A percentile compares a stretch with the other conserved stretches of the same genome.
Conservation (phyloP, 176 grass and related monocot genomes). For the Lolium rigidum region DNA sequence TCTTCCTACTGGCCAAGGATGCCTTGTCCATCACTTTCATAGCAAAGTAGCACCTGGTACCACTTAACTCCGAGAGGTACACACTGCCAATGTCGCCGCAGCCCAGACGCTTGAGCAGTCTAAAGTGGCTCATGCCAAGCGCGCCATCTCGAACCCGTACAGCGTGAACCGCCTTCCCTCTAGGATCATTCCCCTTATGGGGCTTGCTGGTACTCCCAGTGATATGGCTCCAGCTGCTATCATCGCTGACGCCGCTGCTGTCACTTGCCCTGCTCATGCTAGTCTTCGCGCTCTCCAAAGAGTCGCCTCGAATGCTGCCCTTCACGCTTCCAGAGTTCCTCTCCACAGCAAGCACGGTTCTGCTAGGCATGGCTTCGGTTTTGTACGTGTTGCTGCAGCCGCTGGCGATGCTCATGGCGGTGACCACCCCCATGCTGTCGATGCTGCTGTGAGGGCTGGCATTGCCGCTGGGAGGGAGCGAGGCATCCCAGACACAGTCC, state of each 20-base stretch:
- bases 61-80: constrained; percentile 92
- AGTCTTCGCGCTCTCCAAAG: constrained; percentile 81
- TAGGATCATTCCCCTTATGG: constrained; percentile 95
- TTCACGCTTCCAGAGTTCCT: constrained; percentile 64
- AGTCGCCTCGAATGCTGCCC: constrained; percentile 59
- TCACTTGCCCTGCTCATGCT: constrained; percentile 93
- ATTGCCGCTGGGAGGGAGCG: constrained; percentile 88
- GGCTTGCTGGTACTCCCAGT: constrained; percentile 85
- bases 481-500: constrained; percentile 93
- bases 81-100: constrained; percentile 96
- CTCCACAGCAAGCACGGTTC: constrained; percentile 50
- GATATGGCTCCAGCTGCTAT: constrained; percentile 90
- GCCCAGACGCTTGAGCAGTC: constrained; percentile 85
- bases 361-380: constrained; percentile 56
- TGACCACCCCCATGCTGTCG: constrained; percentile 77
- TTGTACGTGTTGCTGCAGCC: constrained; percentile 62
- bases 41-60: constrained; percentile 90
- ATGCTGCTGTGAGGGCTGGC: constrained; percentile 96
- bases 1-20: constrained; percentile 85
- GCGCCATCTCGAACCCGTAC: constrained; percentile 74
- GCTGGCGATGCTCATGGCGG: constrained; percentile 58
- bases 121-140: constrained; percentile 96
- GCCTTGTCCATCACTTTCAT: constrained; percentile 99
- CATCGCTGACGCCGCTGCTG: constrained; percentile 89
- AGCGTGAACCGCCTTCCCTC: constrained; percentile 86